These are phyloP conservation scores for Boletus insuetus DNA, from an alignment of 768 basidiomycete species.

Conservation along the genomic window DNA sequence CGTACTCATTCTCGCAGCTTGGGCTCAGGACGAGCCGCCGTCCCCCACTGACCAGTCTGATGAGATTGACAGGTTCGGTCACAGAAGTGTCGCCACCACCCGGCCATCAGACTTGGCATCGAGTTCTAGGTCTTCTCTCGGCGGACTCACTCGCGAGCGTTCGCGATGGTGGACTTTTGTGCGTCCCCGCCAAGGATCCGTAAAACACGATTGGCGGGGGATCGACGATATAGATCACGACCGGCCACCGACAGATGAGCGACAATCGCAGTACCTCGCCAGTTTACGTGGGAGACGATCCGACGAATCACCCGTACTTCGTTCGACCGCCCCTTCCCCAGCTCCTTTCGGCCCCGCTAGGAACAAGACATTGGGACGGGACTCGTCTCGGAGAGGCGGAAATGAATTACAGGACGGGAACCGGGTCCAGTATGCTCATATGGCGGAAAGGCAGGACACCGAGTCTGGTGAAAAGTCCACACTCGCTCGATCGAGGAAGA, in stretches of 20 bases:
- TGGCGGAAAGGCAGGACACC: constrained; percentile 19
- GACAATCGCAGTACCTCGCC: constrained; percentile 11
- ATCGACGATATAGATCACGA: background rate
- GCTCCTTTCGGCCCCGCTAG: constrained; percentile 52
- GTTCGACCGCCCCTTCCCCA: constrained; percentile 25
- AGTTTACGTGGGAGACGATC: constrained; percentile 17
- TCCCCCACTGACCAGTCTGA: constrained; percentile 55
- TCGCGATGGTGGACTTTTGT: constrained; percentile 79
- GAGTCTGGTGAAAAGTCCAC: constrained; percentile 31
- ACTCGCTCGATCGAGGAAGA: constrained; percentile 36
- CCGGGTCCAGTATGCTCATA: constrained; percentile 16
- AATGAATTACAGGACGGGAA: constrained; percentile 5
- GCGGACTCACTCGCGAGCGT: constrained; percentile 29
- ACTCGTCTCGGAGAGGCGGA: constrained; percentile 51
- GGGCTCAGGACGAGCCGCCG: constrained; percentile 82
- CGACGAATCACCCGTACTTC: constrained; percentile 21
- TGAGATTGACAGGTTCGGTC: constrained; percentile 30
- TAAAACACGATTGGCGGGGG: constrained; percentile 4
- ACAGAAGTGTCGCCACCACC: constrained; percentile 35
- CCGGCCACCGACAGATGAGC: constrained; percentile 13
- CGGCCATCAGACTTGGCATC: constrained; percentile 55
- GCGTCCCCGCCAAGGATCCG: constrained; percentile 44
- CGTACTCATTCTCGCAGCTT: constrained; percentile 46
- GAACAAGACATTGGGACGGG: constrained; percentile 61
- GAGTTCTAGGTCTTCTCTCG: constrained; percentile 41